Base-by-base conservation (phyloP, 257 asterid genomes). In the Mentha longifolia region DNA sequence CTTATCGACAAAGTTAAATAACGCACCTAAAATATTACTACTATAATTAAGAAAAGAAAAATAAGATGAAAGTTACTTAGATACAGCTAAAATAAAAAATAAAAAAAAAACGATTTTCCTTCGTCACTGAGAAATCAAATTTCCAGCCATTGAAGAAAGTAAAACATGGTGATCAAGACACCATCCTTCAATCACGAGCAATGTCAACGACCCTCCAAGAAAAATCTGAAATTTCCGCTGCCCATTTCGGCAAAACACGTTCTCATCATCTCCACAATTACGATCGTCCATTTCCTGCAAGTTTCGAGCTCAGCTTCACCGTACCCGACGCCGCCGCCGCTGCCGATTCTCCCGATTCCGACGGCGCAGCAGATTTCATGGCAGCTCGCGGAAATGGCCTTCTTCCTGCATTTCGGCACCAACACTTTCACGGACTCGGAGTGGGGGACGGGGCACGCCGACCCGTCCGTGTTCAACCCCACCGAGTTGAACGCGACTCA, bases 321-420 rank as follows among this genome's bases (percentile, higher is more conserved):
- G 17, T 28, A 28, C 31, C 89, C 78, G 42, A 78, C 67, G 12
- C 88, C 90, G n/a, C 96, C 99, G 12, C 99, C 99, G 64, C 72
- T 94, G 68, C 98, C 99, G 54, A 65, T 89, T 47, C 82, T 89
- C 9, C 98, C 99, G 3, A 88, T 94, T 60, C 99, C 99, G 67
- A 77, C 77, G 33, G 62, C 97, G 9, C 82, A 61, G 16, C 99
- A 94, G 67, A 80, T 94, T 71, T 85, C 92, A 83, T 94, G 99
- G 99, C 97, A 94, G 65, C 85, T 82, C n/a, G 42, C 95, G 54
- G 99, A 94, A 47, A 86, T 91, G 98, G 92, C 98, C 66, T 41
- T 94, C 54, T 94, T 94, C 84, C 73, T 94, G 7, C 99, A 94
- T 73, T 92, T 95, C 58, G 98, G 99, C 35, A 79, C 93, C 79